Base-by-base conservation (phyloP, 495 filamentous ascomycete genomes). In the Recurvomyces mirabilis region DNA sequence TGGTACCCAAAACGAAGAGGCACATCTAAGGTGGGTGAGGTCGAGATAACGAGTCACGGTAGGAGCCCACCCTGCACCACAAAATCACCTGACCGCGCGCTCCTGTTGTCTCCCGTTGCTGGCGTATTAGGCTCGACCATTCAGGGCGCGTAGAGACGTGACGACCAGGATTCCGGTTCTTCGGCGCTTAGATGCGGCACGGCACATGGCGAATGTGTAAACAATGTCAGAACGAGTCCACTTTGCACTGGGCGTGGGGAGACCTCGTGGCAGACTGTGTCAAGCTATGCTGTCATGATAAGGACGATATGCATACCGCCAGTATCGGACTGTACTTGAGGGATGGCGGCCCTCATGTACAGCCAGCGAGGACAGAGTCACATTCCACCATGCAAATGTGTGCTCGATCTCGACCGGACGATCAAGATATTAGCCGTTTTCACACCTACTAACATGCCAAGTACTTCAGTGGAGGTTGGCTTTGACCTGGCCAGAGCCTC, bases 121-220 rank as follows among this genome's bases (percentile, higher is more conserved):
- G 17, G 39, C 23, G 39, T 24, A 31, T 32, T 32, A 20, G 20
- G 13, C 25, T 20, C 14, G 39, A 31, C 39, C 39, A 42, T 7
- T 42, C 39, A 42, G 2, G 22, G 28, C 39, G 15, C 39, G 28
- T 42, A 30, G 12, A 19, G 24, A 32, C 28, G 39, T 42, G 39
- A 31, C 22, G 19, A 28, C 25, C 39, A 42, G 26, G 39, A 19
- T 42, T 10, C 25, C 17, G 28, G 12, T 30, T 14, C 39, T 42
- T 15, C 15, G 37, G 24, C 39, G 39, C 24, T 30, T 32, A 42
- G 39, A 17, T 21, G 13, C 25, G 25, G 25, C 28, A 30, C 39
- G 25, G 28, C 39, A 9, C 26, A 42, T 31, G 18, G 18, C 3
- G 25, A 14, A 12, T 7, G 28, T 13, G 39, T 25, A 24, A 38